Conservation (phyloP, 1,284 basidiomycete species). For the Schizophyllum commune region DNA sequence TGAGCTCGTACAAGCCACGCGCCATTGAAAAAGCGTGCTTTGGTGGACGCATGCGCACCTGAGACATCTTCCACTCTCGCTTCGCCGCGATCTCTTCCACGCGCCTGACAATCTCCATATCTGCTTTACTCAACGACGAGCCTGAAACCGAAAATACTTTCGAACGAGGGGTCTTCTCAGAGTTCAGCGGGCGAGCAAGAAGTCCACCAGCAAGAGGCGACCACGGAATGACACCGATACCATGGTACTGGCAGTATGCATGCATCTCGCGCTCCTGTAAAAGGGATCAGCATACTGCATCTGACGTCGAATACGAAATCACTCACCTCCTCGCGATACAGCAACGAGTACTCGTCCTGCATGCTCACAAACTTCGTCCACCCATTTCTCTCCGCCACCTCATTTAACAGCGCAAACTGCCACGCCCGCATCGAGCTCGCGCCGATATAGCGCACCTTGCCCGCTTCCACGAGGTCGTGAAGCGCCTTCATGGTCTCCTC, state of each 20-base stretch:
- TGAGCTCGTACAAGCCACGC: too few relatives aligned
- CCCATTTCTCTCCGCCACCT: conserved; percentile 22
- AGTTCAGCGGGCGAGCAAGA: conserved; percentile 13
- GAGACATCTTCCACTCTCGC: conserved; percentile 19
- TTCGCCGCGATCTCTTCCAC: conserved; percentile 24
- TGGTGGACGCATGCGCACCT: conserved; percentile 8
- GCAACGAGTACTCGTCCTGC: conserved; percentile 28
- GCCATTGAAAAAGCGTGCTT: too few relatives aligned
- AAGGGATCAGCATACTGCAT: too few relatives aligned
- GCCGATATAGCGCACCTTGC: conserved; percentile 37
- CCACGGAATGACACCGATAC: conserved; percentile 38
- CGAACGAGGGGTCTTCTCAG: neutral
- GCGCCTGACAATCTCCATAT: conserved; percentile 19
- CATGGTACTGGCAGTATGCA: conserved; percentile 36
- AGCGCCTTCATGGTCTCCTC: conserved; percentile 41
- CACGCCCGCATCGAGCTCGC: conserved; percentile 35
- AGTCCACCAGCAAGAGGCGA: conserved; percentile 29
- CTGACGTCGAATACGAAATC: neutral
- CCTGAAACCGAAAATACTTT: neutral
- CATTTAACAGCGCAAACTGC: conserved; percentile 35
- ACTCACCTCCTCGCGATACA: conserved; percentile 33
- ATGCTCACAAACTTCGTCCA: conserved; percentile 31
- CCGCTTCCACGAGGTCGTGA: conserved; percentile 33
- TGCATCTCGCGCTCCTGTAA: conserved; percentile 39
- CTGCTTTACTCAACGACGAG: conserved; percentile 3